Conservation (phyloP, 176 grass and related monocot genomes). For the Avena sativa region DNA sequence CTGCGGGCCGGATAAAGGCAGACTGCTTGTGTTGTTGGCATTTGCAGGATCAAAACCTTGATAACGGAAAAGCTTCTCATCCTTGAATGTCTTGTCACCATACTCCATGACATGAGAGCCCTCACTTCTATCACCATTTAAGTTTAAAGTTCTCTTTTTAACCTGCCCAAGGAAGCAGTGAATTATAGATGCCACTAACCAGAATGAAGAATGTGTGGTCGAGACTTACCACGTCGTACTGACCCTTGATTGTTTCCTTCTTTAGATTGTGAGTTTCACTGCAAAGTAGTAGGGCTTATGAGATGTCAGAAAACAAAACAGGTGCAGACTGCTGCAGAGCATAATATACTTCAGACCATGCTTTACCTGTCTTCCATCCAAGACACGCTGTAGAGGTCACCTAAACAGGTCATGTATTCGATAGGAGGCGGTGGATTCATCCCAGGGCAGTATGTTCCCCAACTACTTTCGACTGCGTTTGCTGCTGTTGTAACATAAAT, state of each 20-base stretch:
- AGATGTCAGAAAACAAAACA: constrained; percentile 19
- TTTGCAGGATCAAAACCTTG: constrained; percentile 90
- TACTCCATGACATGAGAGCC: constrained; percentile 98
- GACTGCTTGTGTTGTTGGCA: constrained; percentile 51
- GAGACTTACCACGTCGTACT: constrained; percentile 75
- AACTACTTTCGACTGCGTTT: constrained; percentile 79
- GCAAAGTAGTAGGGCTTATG: constrained; percentile 31
- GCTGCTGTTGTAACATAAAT: constrained; percentile 91
- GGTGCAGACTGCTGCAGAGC: background rate
- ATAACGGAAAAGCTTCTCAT: constrained; percentile 80
- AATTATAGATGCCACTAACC: background rate
- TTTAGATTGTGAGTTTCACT: constrained; percentile 84
- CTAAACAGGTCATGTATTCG: constrained; percentile 77
- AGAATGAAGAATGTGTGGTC: constrained; percentile 16
- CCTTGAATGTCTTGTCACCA: constrained; percentile 85
- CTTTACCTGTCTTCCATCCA: constrained; percentile 96
- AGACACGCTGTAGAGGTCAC: constrained; percentile 87
- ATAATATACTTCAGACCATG: constrained; percentile 5
- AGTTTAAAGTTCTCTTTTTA: constrained; percentile 67
- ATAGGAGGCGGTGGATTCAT: constrained; percentile 68
- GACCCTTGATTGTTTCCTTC: constrained; percentile 74
- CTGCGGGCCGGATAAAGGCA: constrained; percentile 42
- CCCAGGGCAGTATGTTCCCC: constrained; percentile 87
- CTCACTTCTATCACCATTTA: constrained; percentile 56
- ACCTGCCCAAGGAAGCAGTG: constrained; percentile 53